Conservation (phyloP, 345 rosid genomes). For the Syzygium grande region DNA sequence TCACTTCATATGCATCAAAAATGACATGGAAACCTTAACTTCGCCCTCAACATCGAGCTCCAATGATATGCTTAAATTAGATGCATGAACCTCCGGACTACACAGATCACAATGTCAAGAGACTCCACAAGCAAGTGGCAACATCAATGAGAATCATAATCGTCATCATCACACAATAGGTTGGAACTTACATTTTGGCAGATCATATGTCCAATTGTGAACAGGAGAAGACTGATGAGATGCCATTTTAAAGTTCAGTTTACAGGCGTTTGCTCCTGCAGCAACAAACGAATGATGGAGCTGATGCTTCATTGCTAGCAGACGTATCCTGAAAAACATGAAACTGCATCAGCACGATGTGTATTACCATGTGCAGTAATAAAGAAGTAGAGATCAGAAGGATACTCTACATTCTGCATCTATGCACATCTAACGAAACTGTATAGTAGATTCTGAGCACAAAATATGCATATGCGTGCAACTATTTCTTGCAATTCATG, state of each 20-base stretch:
- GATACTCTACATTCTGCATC: not conserved
- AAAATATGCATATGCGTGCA: not conserved
- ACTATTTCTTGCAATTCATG: not conserved
- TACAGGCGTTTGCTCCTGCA: constrained; percentile 59
- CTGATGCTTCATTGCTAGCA: constrained; percentile 57
- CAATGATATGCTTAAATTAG: not conserved
- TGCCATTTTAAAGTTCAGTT: not conserved
- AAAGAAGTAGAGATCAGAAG: not conserved
- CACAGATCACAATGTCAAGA: not conserved
- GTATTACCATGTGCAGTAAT: not conserved
- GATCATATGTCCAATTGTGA: fast-evolving
- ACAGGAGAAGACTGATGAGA: not conserved
- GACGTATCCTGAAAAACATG: constrained; percentile 34
- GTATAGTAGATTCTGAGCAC: not conserved
- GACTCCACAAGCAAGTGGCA: not conserved
- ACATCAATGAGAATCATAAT: not conserved
- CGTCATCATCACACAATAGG: not conserved
- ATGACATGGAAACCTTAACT: not conserved
- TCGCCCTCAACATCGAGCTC: not conserved
- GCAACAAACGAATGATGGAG: constrained; percentile 61
- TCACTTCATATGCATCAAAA: not conserved
- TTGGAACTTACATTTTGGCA: not conserved
- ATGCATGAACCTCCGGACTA: not conserved
- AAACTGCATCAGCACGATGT: not conserved
- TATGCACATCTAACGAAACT: not conserved